Percentiles rank a stretch among this genome's conserved stretches.
Conservation (phyloP, 2,329 filamentous ascomycete genomes). For the Colletotrichum sp. region DNA sequence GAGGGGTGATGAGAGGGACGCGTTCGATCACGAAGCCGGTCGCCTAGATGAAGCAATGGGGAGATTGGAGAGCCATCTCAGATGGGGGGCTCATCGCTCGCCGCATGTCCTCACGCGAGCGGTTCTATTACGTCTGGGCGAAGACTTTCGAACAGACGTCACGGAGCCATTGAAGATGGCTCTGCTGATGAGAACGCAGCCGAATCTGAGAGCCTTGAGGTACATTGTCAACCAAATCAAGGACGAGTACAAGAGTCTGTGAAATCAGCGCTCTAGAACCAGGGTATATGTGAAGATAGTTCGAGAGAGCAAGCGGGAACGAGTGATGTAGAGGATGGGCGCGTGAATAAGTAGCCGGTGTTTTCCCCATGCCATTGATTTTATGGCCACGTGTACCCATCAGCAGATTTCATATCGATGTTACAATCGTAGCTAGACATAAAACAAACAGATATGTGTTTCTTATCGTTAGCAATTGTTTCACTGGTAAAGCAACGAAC, state of each 20-base stretch:
- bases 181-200: not conserved
- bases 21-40: not conserved
- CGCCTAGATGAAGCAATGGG: not conserved
- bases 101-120: fast-evolving
- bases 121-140: not conserved
- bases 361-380: too few species aligned
- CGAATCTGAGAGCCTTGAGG: not conserved
- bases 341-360: too few species aligned
- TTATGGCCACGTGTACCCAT: too few species aligned
- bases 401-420: too few species aligned
- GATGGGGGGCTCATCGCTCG: fast-evolving
- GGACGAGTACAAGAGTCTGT: not conserved
- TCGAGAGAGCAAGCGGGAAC: too few species aligned
- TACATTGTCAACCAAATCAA: not conserved
- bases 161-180: not conserved
- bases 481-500: too few species aligned
- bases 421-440: too few species aligned
- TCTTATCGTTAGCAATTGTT: too few species aligned
- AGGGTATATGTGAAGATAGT: too few species aligned
- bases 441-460: too few species aligned
- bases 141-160: not conserved
- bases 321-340: too few species aligned
- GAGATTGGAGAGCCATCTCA: not conserved
- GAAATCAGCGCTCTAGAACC: too few species aligned
- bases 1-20: not conserved